Conservation (phyloP, 2,329 filamentous ascomycete genomes). For the Ophiostoma piceae region DNA sequence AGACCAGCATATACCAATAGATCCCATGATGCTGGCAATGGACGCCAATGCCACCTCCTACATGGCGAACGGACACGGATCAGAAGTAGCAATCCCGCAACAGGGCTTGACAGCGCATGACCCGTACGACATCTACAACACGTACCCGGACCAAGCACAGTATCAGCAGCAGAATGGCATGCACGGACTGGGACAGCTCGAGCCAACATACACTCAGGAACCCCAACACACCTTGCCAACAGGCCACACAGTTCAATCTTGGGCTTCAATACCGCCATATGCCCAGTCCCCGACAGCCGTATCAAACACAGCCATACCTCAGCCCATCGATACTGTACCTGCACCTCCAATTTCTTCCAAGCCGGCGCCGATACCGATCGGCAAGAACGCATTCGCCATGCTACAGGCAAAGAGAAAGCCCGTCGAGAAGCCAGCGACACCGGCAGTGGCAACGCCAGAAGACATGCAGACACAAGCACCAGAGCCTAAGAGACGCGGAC, state of each 20-base stretch:
- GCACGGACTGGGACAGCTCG: background rate
- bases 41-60: background rate
- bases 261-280: background rate
- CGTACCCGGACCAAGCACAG: background rate
- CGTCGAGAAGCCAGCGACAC: constrained; percentile 22
- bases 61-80: background rate
- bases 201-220: background rate
- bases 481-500: constrained; percentile 23
- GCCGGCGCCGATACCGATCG: background rate
- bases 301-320: background rate
- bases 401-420: constrained; percentile 24
- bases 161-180: background rate
- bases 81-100: background rate
- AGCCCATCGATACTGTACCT: background rate
- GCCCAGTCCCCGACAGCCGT: background rate
- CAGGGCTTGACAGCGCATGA: background rate
- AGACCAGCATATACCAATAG: background rate
- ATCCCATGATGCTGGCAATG: background rate
- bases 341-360: background rate
- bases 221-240: background rate
- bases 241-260: background rate
- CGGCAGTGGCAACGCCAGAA: constrained; percentile 5
- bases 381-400: constrained; percentile 17
- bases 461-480: background rate
- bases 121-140: background rate